Evolutionary conservation across 805 yeast species (phyloP), one percentile per base, ranked within the genome.

Genomic region (Saccharomycopsis guyanensis): DNA sequence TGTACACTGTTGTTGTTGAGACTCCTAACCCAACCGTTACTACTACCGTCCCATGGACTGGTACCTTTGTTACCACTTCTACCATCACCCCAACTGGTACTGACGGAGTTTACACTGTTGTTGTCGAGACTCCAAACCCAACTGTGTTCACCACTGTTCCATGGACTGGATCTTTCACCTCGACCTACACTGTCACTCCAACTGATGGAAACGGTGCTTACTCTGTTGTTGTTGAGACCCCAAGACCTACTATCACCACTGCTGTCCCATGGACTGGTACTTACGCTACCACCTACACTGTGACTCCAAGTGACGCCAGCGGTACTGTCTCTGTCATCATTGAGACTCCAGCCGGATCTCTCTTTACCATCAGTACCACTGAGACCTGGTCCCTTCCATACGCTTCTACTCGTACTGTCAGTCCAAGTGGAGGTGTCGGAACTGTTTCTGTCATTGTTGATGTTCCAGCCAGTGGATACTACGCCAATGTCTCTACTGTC

Each of bases 401-500:
- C 18, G 13, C 35, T 8, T 16, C 40, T 33, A 31, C 47, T 2
- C n/a, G 13, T 29, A 47, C 50, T 5, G 23, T 40, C 23, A 22
- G 7, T 32, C 43, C 50, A 24, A 15, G 24, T n/a, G 43, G 31
- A 13, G 24, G 40, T 33, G 32, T 8, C 27, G 40, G 40, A 5
- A 22, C 20, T 16, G 39, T 48, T 3, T 40, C 54, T 19, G 40
- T 44, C 22, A 40, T 54, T 4, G 52, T 49, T 6, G 34, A 39
- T 4, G 15, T 45, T 27, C 43, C 37, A 3, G 31, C 42, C 22
- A 39, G 19, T 38, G 24, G 6, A 29, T 38, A 38, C 18, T 38
- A 32, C 16, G 32, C 40, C 6, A 24, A 12, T 7, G 24, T 25
- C 22, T 31, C 44, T 3, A 38, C 54, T 33, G 43, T 40, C 12